Percentiles rank a stretch among this genome's conserved stretches.
Conservation (phyloP, 2,329 filamentous ascomycete species). For the Cladosporium sphaerospermum region DNA sequence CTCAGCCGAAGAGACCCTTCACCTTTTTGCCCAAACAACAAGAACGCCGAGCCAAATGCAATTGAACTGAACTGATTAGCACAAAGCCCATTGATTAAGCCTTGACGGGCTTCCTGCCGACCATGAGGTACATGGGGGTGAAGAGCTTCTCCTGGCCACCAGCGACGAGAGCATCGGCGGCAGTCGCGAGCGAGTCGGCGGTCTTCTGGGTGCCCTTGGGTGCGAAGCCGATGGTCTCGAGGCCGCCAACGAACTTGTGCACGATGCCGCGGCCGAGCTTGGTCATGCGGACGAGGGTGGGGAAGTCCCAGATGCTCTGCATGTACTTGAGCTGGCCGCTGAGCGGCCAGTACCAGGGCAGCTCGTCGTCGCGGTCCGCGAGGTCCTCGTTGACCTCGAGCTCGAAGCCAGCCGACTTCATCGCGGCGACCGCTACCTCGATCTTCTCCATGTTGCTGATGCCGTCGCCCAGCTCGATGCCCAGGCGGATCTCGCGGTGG, state of each 20-base stretch:
- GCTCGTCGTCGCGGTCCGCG: conserved; percentile 64
- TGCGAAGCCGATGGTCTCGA: conserved; percentile 70
- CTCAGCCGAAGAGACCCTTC: no score
- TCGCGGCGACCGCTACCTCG: conserved; percentile 71
- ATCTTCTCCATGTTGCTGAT: conserved; percentile 97
- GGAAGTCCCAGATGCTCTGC: conserved; percentile 69
- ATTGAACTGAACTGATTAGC: no score
- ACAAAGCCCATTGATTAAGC: background rate
- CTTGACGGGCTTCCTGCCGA: conserved; percentile 69
- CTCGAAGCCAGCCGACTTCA: conserved; percentile 82
- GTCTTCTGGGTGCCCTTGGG: conserved; percentile 87
- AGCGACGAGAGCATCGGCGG: conserved; percentile 78
- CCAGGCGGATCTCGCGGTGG: conserved; percentile 85
- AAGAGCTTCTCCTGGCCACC: conserved; percentile 88
- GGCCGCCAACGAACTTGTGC: conserved; percentile 67
- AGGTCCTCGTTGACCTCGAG: conserved; percentile 81
- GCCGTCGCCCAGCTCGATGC: conserved; percentile 91
- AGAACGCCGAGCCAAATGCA: no score
- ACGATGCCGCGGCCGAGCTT: conserved; percentile 68
- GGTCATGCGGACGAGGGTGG: conserved; percentile 84
- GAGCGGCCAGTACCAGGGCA: conserved; percentile 92
- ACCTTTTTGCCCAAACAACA: no score
- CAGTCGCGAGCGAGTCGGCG: conserved; percentile 77
- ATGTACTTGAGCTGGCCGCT: conserved; percentile 80
- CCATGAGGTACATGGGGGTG: conserved; percentile 97